Percentiles rank a stretch among this genome's conserved stretches.
Conservation (phyloP, 2,329 filamentous ascomycete species). For the Cladophialophora immunda region DNA sequence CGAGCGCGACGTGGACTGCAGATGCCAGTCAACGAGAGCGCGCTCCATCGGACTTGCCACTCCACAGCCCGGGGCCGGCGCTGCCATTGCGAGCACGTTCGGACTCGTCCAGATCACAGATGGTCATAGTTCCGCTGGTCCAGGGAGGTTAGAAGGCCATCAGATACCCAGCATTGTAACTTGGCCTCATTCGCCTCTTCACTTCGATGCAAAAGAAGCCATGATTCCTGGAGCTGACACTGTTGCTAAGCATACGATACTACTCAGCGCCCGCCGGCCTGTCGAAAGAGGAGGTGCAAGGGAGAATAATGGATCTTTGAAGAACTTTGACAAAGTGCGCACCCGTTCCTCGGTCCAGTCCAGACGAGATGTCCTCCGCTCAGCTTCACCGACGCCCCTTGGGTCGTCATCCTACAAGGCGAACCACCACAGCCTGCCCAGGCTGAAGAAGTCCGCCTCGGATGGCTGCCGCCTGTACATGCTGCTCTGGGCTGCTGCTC, state of each 20-base stretch:
- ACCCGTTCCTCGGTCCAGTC: slow-evolving; percentile 11
- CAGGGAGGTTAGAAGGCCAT: slow-evolving; percentile 63
- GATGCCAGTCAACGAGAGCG: no score
- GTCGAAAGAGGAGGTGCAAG: slow-evolving; percentile 84
- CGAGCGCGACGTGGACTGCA: no score
- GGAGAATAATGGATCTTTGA: slow-evolving; percentile 91
- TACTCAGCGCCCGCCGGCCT: slow-evolving; percentile 86
- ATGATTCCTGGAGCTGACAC: slow-evolving; percentile 88
- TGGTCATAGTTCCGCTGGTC: slow-evolving; percentile 37
- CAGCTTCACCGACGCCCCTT: background rate
- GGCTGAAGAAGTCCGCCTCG: slow-evolving; percentile 3
- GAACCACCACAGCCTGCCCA: slow-evolving; percentile 4
- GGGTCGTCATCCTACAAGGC: slow-evolving; percentile 14
- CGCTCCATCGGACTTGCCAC: no score
- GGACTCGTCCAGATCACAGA: slow-evolving; percentile 63
- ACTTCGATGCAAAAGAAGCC: slow-evolving; percentile 97
- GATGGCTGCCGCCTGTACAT: slow-evolving; percentile 7
- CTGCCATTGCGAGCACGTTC: slow-evolving; percentile 91
- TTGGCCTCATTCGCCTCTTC: slow-evolving; percentile 73
- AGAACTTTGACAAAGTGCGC: slow-evolving; percentile 95
- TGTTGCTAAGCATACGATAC: slow-evolving; percentile 85
- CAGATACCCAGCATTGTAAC: slow-evolving; percentile 57
- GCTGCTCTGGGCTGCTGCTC: slow-evolving; percentile 9
- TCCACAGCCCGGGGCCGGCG: no score
- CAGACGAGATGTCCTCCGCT: background rate